These are phyloP conservation scores for Apophysomyces variabilis DNA, from an alignment of 371 early-diverging fungal genomes.

Conservation along the genomic window DNA sequence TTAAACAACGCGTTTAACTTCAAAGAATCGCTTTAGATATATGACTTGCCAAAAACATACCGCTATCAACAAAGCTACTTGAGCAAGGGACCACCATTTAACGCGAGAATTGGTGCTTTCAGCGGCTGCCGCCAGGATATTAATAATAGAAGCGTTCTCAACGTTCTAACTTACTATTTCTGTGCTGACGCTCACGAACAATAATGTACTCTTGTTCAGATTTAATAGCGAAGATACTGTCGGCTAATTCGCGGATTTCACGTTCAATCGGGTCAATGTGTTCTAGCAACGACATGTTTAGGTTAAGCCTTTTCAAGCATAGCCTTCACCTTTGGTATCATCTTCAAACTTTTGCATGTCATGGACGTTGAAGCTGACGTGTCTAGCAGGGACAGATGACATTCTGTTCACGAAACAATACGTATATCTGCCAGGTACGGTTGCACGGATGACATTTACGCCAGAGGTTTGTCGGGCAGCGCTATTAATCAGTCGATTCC, in stretches of 20 bases:
- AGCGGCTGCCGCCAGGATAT: constrained; percentile 55
- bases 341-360: constrained; percentile 32
- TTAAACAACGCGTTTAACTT: constrained; percentile 77
- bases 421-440: constrained; percentile 59
- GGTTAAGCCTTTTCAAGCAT: background rate
- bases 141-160: background rate
- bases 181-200: constrained; percentile 70
- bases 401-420: constrained; percentile 80
- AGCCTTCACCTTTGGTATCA: constrained; percentile 29
- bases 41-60: constrained; percentile 75
- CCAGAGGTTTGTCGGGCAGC: constrained; percentile 53
- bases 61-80: constrained; percentile 61
- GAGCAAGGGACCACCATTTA: constrained; percentile 80
- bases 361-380: constrained; percentile 58
- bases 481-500: constrained; percentile 48
- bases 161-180: constrained; percentile 65
- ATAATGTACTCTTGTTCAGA: constrained; percentile 80
- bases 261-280: constrained; percentile 66
- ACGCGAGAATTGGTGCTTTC: constrained; percentile 80
- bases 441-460: constrained; percentile 59
- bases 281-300: constrained; percentile 24
- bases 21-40: constrained; percentile 79
- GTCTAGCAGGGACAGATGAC: constrained; percentile 55
- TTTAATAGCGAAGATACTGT: constrained; percentile 66
- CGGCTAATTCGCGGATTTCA: constrained; percentile 71